Evolutionary conservation across 2,329 filamentous ascomycete genomes (phyloP), one percentile per base, ranked within the genome.

Genomic region (Penicillium sumatraense): DNA sequence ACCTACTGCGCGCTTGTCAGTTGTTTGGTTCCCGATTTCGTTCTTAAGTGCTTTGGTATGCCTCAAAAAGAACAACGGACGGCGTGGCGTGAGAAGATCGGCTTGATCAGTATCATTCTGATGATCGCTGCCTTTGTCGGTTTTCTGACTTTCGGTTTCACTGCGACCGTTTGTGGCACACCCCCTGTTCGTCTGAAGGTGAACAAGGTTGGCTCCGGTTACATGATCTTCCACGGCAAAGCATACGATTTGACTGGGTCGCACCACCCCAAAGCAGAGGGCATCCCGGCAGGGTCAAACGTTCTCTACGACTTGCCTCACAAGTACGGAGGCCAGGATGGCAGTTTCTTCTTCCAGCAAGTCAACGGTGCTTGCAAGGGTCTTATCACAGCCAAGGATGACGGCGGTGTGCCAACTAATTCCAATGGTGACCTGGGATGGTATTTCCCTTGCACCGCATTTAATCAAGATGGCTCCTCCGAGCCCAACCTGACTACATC

Each of bases 81-180:
- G 68, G 95, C 95, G 2, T 99, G 95, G 95, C 86, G 95, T 63
- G 95, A 99, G 73, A 99, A 99, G 82, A 96, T 99, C 81, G 95
- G 95, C 2, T 79, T 99, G 55, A 90, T 97, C 77, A 96, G 93
- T 76, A 87, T 99, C 70, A 99, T 99, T 71, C 71, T 96, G 27
- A 71, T 89, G 57, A 93, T 98, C 70, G 96, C 93, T 81, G 84
- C 86, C 9, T 86, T 93, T 69, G 93, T 99, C 45, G 95, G 95
- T 69, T 99, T 93, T 78, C 80, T 99, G 51, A 99, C 95, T 0
- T 99, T 99, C 68, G 95, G 95, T 41, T 99, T 99, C 76, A 98
- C 91, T 3, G 84, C 89, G 57, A 87, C 87, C 4, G 95, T 99
- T 16, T 99, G 95, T 73, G 86, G 89, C 14, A 75, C 78, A 2